Evolutionary conservation across 78 protist genomes (phyloP), one percentile per base, ranked within the genome.

Genomic region (Isochrysis galbana): DNA sequence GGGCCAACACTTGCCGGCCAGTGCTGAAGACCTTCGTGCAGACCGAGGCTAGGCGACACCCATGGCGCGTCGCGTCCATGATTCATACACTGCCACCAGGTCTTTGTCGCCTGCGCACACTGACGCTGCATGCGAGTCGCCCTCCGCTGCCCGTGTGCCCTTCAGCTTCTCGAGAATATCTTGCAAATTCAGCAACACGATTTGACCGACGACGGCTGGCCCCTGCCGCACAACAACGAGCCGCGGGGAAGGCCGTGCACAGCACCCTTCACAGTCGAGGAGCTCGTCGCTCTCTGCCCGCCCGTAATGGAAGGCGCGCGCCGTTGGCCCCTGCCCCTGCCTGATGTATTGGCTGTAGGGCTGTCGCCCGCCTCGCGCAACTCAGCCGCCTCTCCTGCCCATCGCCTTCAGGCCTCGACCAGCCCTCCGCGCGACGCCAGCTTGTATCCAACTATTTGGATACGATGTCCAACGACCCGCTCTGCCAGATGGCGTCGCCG

Each of bases 401-500:
- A 51, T 14, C 61, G 29, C 61, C 61, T 51, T 51, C 61, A 7
- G 29, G 61, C 61, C 61, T 51, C 61, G 29, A 7, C 29, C 61
- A 51, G 61, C 29, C 7, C 29, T 51, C 29, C 61, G 61, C 29
- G 29, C 61, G 61, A 14, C 61, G 61, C 29, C 61, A 51, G 61
- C 61, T 51, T 41, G 82, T 72, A 7, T 7, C 44, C 17, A 72
- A 72, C 21, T 72, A 72, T 41, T 5, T 72, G 10, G 82, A 72
- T 19, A 72, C 82, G 21, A 72, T 72, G 82, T 72, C 44, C 41
- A 34, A 72, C 82, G 82, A 72, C 82, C 82, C 82, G 44, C 42
- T 72, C 42, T 23, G 36, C 82, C 29, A 32, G 41, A 72, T 72
- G 82, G 82, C 82, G 42, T 72, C 82, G 14, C 14, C 82, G 19